Base-by-base conservation (phyloP, 805 yeast species). In the Sugiyamaella smithiae region DNA sequence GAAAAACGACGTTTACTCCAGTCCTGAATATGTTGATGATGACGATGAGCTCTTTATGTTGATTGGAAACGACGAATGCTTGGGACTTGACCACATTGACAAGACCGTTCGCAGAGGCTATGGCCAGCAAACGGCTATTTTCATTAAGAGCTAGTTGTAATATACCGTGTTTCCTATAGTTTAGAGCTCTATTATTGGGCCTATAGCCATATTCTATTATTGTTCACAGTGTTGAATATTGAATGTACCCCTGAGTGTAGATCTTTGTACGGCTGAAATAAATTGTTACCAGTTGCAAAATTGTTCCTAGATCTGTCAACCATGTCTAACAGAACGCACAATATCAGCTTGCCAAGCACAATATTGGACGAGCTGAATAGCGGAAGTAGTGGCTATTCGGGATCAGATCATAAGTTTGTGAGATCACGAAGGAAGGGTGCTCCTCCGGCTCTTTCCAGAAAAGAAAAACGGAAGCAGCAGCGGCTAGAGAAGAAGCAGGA, bases 11-110 rank as follows among this genome's bases (percentile, higher is more conserved):
- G 48, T 41, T 19, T 40, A 41, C 31, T 40, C 42, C 6, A 22
- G 49, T 9, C 47, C 56, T 7, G 28, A 31, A 37, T 67, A 26
- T 61, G 56, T 57, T 74, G 80, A 77, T 1, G 81, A 81, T 45
- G 81, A 79, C 22, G 77, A 76, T 38, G 70, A 75, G 4, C 67
- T 89, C 14, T 84, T 71, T 62, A 82, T 82, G 46, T 76, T 75
- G 36, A 62, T 82, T 50, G 66, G 70, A 14, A 69, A 71, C 7
- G 71, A 71, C 40, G 82, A 78, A 50, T 74, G 72, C 26, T 68
- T 93, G 45, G 95, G 90, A 23, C 71, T 93, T 62, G 97, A 93
- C 62, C 96, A 88, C 60, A 89, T 93, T 1, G 97, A 88, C 63
- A 78, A 93, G 60, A 71, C 81, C 36, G 76, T 82, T n/a, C 74